Base-by-base conservation (phyloP, 495 filamentous ascomycete genomes). In the Daldinia concentrica region DNA sequence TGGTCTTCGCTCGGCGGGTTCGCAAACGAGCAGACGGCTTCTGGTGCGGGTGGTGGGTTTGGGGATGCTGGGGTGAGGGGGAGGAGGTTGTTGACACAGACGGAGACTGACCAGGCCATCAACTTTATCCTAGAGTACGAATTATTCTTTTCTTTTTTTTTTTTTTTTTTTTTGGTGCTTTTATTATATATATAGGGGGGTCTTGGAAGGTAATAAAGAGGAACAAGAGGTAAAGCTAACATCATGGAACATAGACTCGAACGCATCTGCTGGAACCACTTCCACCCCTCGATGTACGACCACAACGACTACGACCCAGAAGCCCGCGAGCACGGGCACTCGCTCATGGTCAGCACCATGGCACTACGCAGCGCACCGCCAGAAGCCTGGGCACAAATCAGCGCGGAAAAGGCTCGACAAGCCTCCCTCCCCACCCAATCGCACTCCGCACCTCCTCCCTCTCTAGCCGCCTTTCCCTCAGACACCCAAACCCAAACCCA, bases 101-200 rank as follows among this genome's bases (percentile, higher is more conserved):
- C 79, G 45, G 73, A 85, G 57, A 78, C 77, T 11, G 79, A 81
- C 24, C 69, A 77, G 41, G 84, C 79, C 4, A 84, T 86, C 63
- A 85, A 86, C 60, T 86, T 85, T 48, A 83, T 86, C 54, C 74
- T 86, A 29, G 80, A 79, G 83, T 86, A 78, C 26, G 80, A 3
- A 29, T 3, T 6, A 27, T 29, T 34, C 36, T 30, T 59, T 14
- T 27, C 30, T 43, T 51, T 11, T 22, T 30, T 45, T 30, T 37
- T 64, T 30, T 69, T 52, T 39, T 24, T 50, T 34, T 17, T 7
- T 1, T 24, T 57, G 6, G 37, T n/a, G 3, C 29, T 19, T 19
- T 56, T 22, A 11, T 58, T 36, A 36, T 36, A 36, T 36, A 36
- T 36, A 36, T 34, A 34, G 3, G 34, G 34, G 3, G 34, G 3